A percentile compares a stretch with the other conserved stretches of the same genome.
phyloP scores from a whole-genome alignment of 176 grass and related monocot genomes.

The Phoenix roebelenii region DNA sequence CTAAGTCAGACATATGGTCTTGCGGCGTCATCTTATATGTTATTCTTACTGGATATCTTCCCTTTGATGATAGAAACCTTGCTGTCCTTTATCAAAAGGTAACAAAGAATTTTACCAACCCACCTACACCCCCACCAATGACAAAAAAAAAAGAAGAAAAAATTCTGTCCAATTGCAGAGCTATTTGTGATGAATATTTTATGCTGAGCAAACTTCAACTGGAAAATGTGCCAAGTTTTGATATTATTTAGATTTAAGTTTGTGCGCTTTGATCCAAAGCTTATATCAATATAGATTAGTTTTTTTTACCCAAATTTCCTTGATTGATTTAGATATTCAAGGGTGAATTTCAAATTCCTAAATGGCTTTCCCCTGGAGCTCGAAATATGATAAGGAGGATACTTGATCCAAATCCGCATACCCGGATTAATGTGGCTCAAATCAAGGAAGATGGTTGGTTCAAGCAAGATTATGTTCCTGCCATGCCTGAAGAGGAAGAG shows the following conservation, averaged over 20 bases:
- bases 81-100: slow-evolving; percentile 98
- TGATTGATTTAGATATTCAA: slow-evolving; percentile 52
- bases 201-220: too few species aligned
- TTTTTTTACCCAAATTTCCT: slow-evolving; percentile 5
- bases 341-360: slow-evolving; percentile 54
- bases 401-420: slow-evolving; percentile 55
- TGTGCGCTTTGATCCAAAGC: too few species aligned
- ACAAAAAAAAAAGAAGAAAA: too few species aligned
- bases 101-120: neutral
- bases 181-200: too few species aligned
- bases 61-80: slow-evolving; percentile 73
- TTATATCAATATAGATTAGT: neutral
- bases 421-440: slow-evolving; percentile 47
- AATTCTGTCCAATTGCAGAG: too few species aligned
- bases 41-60: slow-evolving; percentile 72
- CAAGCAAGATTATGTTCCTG: slow-evolving; percentile 45
- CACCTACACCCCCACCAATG: too few species aligned
- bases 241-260: too few species aligned
- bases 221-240: too few species aligned
- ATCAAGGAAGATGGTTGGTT: slow-evolving; percentile 78
- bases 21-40: slow-evolving; percentile 82
- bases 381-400: slow-evolving; percentile 56
- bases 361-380: slow-evolving; percentile 38
- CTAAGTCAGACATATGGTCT: slow-evolving; percentile 80
- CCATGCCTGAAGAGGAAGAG: slow-evolving; percentile 32